These are phyloP conservation scores for Croton laevigatus DNA, from an alignment of 441 rosid species.

Conservation along the genomic window DNA sequence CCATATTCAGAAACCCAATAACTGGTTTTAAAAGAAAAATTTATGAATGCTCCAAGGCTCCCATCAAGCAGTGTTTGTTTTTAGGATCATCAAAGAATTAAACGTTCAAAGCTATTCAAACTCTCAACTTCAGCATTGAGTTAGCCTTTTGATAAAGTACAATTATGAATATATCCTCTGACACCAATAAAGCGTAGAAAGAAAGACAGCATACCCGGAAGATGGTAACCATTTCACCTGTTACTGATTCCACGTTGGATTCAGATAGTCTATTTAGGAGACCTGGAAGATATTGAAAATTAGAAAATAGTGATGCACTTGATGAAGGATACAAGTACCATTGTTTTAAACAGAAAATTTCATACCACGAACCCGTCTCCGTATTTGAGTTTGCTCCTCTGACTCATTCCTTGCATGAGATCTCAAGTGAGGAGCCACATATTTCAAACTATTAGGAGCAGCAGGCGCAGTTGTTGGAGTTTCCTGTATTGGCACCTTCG, in stretches of 20 bases:
- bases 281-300: slow-evolving; percentile 45
- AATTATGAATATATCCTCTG: background rate
- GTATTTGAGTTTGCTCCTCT: slow-evolving; percentile 63
- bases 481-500: slow-evolving; percentile 27
- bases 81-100: background rate
- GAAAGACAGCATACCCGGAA: slow-evolving; percentile 48
- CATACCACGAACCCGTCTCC: slow-evolving; percentile 71
- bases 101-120: background rate
- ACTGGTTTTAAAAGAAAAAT: background rate
- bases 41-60: background rate
- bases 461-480: slow-evolving; percentile 25
- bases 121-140: background rate
- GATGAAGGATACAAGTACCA: slow-evolving; percentile 2
- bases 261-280: slow-evolving; percentile 81
- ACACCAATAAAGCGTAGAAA: slow-evolving; percentile 1
- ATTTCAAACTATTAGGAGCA: slow-evolving; percentile 39
- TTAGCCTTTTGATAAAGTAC: background rate
- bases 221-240: slow-evolving; percentile 64
- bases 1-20: background rate
- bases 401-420: slow-evolving; percentile 48
- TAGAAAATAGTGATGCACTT: slow-evolving; percentile 10
- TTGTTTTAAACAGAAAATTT: slow-evolving; percentile 11
- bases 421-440: slow-evolving; percentile 74
- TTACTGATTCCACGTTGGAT: slow-evolving; percentile 80
- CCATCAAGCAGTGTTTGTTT: background rate